A percentile compares a stretch with the other conserved stretches of the same genome.
Evolutionary conservation across 2,329 filamentous ascomycete genomes (phyloP).

Genomic region (Neurospora sp.): DNA sequence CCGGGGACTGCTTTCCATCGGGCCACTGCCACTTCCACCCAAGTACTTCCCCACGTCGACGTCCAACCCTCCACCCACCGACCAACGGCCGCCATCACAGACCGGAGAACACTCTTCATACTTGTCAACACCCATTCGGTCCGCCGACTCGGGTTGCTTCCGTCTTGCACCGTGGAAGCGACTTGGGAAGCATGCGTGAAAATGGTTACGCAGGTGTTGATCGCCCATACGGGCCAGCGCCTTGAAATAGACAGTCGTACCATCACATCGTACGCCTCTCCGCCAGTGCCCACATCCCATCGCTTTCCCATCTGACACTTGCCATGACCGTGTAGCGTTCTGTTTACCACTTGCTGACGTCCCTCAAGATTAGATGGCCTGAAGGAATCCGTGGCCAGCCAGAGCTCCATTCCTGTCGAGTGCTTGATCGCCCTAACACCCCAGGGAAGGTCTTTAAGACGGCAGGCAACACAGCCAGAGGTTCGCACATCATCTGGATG

Average conservation of each 20-base stretch:
- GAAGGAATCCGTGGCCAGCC: constrained; percentile 67
- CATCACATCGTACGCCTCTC: constrained; percentile 55
- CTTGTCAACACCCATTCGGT: background rate
- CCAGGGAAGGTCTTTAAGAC: constrained; percentile 74
- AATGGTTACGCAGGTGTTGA: constrained; percentile 85
- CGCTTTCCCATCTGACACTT: constrained; percentile 1
- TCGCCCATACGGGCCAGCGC: constrained; percentile 86
- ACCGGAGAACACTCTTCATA: background rate
- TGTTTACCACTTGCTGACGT: constrained; percentile 13
- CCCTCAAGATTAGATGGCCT: constrained; percentile 66
- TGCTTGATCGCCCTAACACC: constrained; percentile 82
- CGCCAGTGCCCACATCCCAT: constrained; percentile 1
- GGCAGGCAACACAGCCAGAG: constrained; percentile 71
- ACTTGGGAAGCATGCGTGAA: constrained; percentile 39
- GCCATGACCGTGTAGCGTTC: background rate
- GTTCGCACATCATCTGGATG: constrained; percentile 32
- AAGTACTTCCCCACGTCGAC: background rate
- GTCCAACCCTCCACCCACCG: background rate
- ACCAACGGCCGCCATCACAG: background rate
- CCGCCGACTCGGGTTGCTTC: background rate
- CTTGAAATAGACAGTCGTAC: constrained; percentile 67
- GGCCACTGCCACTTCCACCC: background rate
- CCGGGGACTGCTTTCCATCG: background rate
- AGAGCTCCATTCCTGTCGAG: constrained; percentile 62
- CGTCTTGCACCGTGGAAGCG: background rate